Base-by-base conservation (phyloP, 2,329 filamentous ascomycete species). In the Cytospora mali region DNA sequence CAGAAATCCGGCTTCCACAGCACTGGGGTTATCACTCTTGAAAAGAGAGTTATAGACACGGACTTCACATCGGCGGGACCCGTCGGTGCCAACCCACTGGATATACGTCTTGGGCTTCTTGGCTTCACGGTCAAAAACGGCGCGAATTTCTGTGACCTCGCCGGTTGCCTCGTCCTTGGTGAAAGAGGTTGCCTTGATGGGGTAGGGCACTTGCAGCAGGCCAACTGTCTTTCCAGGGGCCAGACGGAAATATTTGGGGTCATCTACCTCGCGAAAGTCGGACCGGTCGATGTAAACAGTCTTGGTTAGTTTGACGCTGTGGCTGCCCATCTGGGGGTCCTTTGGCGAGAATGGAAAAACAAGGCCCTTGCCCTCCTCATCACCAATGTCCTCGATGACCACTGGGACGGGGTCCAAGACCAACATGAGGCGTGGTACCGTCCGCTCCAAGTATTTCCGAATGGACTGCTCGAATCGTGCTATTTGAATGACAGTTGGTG, bases 361-460 rank as follows among this genome's bases (percentile, higher is more conserved):
- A 3, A 94, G 74, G 64, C 90, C 84, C 51, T 73, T 66, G 7
- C 74, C 76, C 31, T 91, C 85, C 57, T 90, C 81, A 59, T 91
- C 88, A 16, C 88, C 83, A 0, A 90, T 81, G 70, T 94, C 90
- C 68, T 95, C 90, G 64, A 97, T 92, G 31, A 92, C 80, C 14
- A 97, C 87, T 35, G 87, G 88, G 52, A 97, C 80, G 0, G 94
- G 94, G 68, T 97, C 92, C 23, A 97, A 83, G 2, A 98, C 86
- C 31, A 97, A 82, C 90, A 96, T 95, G 14, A 97, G 82, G 28
- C 94, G 88, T 2, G 94, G 93, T 0, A 97, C 93, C 0, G 91
- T 93, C 55, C 85, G 85, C 74, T 98, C 94, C 16, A 98, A 87
- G 73, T 97, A 96, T 67, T 88, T 88, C 25, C 94, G 88, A 64